Conservation (phyloP, 2,329 filamentous ascomycete species). For the Teratosphaeria viscida region DNA sequence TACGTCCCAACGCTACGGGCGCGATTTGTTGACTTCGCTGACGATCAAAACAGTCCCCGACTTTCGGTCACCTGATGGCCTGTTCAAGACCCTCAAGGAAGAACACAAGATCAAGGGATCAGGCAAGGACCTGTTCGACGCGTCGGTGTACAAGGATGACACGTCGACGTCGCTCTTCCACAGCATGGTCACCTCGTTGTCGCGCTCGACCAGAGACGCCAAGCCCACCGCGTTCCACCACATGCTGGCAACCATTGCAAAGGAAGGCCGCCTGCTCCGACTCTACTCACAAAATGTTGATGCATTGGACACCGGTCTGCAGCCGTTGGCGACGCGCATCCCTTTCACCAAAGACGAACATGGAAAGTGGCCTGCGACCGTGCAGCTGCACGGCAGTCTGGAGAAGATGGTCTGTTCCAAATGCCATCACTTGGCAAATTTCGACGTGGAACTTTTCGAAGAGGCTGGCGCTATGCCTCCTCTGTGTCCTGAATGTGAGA, state of each 20-base stretch:
- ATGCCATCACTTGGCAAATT: constrained; percentile 65
- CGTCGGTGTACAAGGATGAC: constrained; percentile 91
- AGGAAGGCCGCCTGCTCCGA: constrained; percentile 76
- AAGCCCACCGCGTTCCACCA: constrained; percentile 85
- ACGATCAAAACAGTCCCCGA: constrained; percentile 59
- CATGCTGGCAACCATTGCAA: constrained; percentile 77
- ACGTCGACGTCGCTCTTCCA: constrained; percentile 84
- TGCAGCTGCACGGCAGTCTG: constrained; percentile 87
- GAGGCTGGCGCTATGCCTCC: constrained; percentile 57
- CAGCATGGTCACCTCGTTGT: constrained; percentile 86
- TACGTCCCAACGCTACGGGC: constrained; percentile 36
- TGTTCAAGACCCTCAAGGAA: constrained; percentile 75
- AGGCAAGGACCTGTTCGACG: constrained; percentile 92
- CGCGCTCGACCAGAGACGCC: constrained; percentile 64
- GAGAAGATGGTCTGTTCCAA: constrained; percentile 97
- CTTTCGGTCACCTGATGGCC: constrained; percentile 81
- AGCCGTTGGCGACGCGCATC: constrained; percentile 67
- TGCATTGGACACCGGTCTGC: constrained; percentile 76
- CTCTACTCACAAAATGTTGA: constrained; percentile 97
- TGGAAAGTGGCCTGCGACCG: constrained; percentile 83
- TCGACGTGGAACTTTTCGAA: constrained; percentile 70
- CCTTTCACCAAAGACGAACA: constrained; percentile 61
- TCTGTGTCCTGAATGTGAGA: constrained; percentile 63
- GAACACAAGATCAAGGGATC: constrained; percentile 88
- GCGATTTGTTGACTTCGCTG: neutral